phyloP scores from a whole-genome alignment of 2,329 filamentous ascomycete species.

The Diaporthe sp. region DNA sequence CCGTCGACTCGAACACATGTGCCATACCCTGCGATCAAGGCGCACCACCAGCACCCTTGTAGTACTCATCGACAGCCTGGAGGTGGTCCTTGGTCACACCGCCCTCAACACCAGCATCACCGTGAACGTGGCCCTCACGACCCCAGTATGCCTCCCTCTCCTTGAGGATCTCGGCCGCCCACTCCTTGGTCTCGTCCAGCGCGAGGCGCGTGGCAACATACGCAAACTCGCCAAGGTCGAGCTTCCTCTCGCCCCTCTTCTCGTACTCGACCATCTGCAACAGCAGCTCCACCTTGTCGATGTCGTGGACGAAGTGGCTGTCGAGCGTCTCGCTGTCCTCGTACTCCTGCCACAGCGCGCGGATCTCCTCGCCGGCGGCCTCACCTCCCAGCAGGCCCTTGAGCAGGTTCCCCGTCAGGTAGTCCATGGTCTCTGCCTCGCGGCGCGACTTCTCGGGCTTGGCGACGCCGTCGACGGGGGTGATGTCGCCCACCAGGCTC shows the following conservation, averaged over 20 bases:
- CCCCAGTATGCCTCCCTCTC: slow-evolving; percentile 84
- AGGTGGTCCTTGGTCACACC: slow-evolving; percentile 53
- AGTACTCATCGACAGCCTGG: slow-evolving; percentile 64
- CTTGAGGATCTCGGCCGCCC: slow-evolving; percentile 80
- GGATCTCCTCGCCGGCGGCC: slow-evolving; percentile 75
- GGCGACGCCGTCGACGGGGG: slow-evolving; percentile 85
- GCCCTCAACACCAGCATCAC: slow-evolving; percentile 57
- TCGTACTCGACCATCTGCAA: slow-evolving; percentile 98
- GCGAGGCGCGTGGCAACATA: slow-evolving; percentile 81
- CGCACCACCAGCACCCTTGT: slow-evolving; percentile 46
- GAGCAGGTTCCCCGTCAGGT: slow-evolving; percentile 80
- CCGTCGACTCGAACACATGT: accelerated
- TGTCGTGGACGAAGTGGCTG: slow-evolving; percentile 91
- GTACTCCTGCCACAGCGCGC: slow-evolving; percentile 92
- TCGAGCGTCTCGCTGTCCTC: slow-evolving; percentile 89
- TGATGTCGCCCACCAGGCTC: slow-evolving; percentile 94
- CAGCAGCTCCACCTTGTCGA: slow-evolving; percentile 96
- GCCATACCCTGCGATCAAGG: background rate
- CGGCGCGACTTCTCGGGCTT: slow-evolving; percentile 92
- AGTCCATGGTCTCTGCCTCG: slow-evolving; percentile 92
- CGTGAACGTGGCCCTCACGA: slow-evolving; percentile 59
- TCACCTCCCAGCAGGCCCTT: slow-evolving; percentile 80
- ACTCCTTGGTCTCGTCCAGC: slow-evolving; percentile 82
- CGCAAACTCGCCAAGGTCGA: slow-evolving; percentile 89
- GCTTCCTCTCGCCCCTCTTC: slow-evolving; percentile 71